Evolutionary conservation across 2,329 filamentous ascomycete species (phyloP).

Genomic region (Penicillium sp.): DNA sequence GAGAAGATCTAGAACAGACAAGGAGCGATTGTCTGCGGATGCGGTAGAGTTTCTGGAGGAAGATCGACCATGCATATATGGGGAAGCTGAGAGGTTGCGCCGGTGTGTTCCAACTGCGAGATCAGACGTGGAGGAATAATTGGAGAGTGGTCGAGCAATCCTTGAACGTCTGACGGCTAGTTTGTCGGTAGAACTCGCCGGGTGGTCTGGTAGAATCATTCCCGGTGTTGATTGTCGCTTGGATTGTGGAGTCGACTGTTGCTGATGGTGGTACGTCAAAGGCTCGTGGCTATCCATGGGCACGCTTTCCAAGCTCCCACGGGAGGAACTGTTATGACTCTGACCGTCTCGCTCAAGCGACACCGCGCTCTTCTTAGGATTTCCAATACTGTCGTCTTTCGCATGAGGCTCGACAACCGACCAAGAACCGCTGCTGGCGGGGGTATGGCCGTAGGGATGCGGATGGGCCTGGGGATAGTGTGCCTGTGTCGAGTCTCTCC

Average conservation of each 20-base stretch:
- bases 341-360: slow-evolving; percentile 31
- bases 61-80: slow-evolving; percentile 52
- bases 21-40: slow-evolving; percentile 62
- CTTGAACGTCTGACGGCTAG: slow-evolving; percentile 57
- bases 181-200: slow-evolving; percentile 61
- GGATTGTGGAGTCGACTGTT: slow-evolving; percentile 43
- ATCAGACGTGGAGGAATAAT: slow-evolving; percentile 77
- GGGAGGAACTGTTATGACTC: slow-evolving; percentile 38
- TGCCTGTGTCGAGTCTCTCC: slow-evolving; percentile 28
- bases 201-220: slow-evolving; percentile 51
- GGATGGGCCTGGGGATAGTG: slow-evolving; percentile 13
- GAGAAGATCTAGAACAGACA: slow-evolving; percentile 66
- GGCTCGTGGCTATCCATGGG: slow-evolving; percentile 48
- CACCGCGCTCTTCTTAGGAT: slow-evolving; percentile 24
- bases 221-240: slow-evolving; percentile 33
- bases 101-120: slow-evolving; percentile 59
- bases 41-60: slow-evolving; percentile 54
- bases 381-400: slow-evolving; percentile 27
- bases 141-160: slow-evolving; percentile 71
- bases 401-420: slow-evolving; percentile 35
- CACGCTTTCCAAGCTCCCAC: slow-evolving; percentile 42
- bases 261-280: slow-evolving; percentile 57
- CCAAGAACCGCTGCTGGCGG: slow-evolving; percentile 41
- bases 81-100: slow-evolving; percentile 60
- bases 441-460: slow-evolving; percentile 34